Base-by-base conservation (phyloP, 2,329 filamentous ascomycete genomes). In the Didymella pinodella region DNA sequence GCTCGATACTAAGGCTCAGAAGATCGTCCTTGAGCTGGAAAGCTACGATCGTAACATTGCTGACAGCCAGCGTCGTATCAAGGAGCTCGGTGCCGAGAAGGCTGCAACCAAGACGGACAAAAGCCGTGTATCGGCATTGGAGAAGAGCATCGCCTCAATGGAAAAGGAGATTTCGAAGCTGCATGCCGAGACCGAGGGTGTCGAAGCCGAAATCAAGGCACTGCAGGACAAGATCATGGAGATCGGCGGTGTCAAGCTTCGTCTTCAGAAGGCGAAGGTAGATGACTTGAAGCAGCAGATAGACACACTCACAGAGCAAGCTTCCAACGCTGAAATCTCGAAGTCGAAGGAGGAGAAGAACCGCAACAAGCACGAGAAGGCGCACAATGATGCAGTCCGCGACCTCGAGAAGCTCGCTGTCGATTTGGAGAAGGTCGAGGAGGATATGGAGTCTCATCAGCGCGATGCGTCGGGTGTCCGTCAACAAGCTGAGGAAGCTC, bases 211-310 rank as follows among this genome's bases (percentile, higher is more conserved):
- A 77, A 98, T 99, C 78, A 94, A 96, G 79, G 85, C 85, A 20
- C 83, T 99, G 1, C 94, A 99, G 75, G 90, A 95, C 83, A 96
- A 93, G 82, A 99, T 99, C 72, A 98, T 99, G 95, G 90, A 97
- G 77, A 90, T 97, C 63, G 95, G 95, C 72, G 95, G 95, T 78
- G 93, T 98, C 71, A 93, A 92, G 78, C 87, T 99, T 18, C 89
- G 95, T 54, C 86, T 89, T 18, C 94, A 99, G 75, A 93, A 95
- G 68, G 88, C 92, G 61, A 96, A 91, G 81, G 93, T 99, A 32
- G 94, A 98, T 74, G 86, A 88, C 7, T 82, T 77, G 64, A 97
- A 96, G 75, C 90, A 93, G 69, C 89, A 96, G 74, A 93, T 98
- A 55, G 83, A 89, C 47, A 86, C 88, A 12, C 84, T 96, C 60